A percentile compares a stretch with the other conserved stretches of the same genome.
Evolutionary conservation across 805 yeast species (phyloP).

Genomic region (Starmerella apis): DNA sequence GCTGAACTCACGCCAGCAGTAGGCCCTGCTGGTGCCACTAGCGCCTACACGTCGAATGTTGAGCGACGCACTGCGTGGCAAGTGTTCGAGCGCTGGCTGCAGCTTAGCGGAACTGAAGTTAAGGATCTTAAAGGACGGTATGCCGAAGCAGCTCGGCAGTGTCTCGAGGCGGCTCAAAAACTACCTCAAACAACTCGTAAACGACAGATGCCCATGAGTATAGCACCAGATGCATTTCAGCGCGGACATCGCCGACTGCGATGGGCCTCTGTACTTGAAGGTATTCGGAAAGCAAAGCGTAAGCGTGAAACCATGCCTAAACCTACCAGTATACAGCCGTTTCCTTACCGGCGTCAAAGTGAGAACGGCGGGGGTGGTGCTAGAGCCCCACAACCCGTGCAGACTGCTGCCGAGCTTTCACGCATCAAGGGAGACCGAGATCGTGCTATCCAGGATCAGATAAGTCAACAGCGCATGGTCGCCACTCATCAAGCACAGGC

Average conservation of each 20-base stretch:
- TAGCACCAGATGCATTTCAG: constrained; percentile 85
- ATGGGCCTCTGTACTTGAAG: constrained; percentile 97
- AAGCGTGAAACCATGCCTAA: constrained; percentile 71
- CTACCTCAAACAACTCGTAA: constrained; percentile 82
- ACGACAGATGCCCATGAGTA: constrained; percentile 83
- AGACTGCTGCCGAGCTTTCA: constrained; percentile 73
- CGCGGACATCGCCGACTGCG: constrained; percentile 83
- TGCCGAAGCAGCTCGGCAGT: constrained; percentile 72
- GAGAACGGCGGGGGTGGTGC: constrained; percentile 6
- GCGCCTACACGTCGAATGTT: constrained; percentile 70
- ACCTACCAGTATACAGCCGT: constrained; percentile 35
- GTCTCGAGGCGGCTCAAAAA: constrained; percentile 86
- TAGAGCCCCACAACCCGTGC: constrained; percentile 1
- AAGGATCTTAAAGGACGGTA: constrained; percentile 79
- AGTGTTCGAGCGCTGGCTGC: constrained; percentile 92
- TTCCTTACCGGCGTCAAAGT: constrained; percentile 13
- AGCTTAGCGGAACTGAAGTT: constrained; percentile 75
- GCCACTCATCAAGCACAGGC: constrained; percentile 6
- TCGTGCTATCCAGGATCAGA: constrained; percentile 60
- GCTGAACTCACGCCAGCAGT: neutral
- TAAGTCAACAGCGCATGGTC: constrained; percentile 28
- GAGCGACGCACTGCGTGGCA: constrained; percentile 98
- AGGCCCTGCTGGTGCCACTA: neutral
- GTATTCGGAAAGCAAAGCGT: constrained; percentile 78
- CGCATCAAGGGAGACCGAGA: constrained; percentile 77